These are phyloP conservation scores for Bacterosira constricta DNA, from an alignment of 108 stramenopile species.

Conservation along the genomic window DNA sequence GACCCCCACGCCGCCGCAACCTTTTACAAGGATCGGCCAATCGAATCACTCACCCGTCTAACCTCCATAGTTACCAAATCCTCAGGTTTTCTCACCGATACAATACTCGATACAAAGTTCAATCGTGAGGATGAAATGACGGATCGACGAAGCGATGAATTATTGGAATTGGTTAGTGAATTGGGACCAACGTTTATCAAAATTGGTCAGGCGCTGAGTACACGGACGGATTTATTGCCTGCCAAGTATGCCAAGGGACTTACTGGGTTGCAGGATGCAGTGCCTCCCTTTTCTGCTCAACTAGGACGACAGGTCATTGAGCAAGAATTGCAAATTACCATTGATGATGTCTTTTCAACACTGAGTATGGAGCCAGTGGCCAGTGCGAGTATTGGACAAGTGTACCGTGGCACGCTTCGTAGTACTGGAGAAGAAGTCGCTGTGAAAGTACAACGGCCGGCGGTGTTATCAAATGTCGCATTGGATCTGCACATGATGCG, in stretches of 20 bases:
- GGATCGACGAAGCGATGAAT: constrained; percentile 46
- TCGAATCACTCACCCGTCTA: constrained; percentile 7
- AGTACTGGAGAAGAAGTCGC: constrained; percentile 54
- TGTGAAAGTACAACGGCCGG: constrained; percentile 89
- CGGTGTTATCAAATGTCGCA: constrained; percentile 70
- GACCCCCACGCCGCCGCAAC: constrained; percentile 27
- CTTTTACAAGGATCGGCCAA: constrained; percentile 15
- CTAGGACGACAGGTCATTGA: constrained; percentile 58
- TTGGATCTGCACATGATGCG: constrained; percentile 82
- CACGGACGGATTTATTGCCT: constrained; percentile 78
- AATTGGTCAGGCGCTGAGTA: constrained; percentile 81
- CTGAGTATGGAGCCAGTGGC: constrained; percentile 66
- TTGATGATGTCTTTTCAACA: constrained; percentile 58
- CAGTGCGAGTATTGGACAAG: constrained; percentile 90
- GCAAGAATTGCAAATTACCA: constrained; percentile 51
- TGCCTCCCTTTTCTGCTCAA: constrained; percentile 66
- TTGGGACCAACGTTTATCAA: constrained; percentile 75
- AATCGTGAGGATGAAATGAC: constrained; percentile 17
- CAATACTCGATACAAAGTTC: constrained; percentile 12
- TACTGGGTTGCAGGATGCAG: constrained; percentile 74
- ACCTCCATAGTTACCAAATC: constrained; percentile 22
- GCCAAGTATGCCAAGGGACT: constrained; percentile 67
- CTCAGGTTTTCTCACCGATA: constrained; percentile 6
- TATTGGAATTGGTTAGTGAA: constrained; percentile 52
- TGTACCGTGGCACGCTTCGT: constrained; percentile 73